These are phyloP conservation scores for Rhizopus arrhizus DNA, from an alignment of 371 early-diverging fungal genomes.

Conservation along the genomic window DNA sequence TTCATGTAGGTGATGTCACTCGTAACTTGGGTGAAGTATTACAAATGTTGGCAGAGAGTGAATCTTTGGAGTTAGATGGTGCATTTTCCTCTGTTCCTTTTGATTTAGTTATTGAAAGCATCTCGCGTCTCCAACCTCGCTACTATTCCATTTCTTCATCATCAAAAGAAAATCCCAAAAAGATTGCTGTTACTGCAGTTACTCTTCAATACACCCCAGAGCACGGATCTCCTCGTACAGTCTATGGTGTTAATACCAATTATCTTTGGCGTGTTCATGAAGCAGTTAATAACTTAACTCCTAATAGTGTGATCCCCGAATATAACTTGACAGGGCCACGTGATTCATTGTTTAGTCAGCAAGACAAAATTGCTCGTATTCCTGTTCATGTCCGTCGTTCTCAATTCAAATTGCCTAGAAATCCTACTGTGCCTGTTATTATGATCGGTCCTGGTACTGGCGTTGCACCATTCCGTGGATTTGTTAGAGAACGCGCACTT, in stretches of 20 bases:
- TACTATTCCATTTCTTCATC: constrained; percentile 97
- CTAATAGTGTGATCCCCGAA: constrained; percentile 29
- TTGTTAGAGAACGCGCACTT: constrained; percentile 84
- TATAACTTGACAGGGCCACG: constrained; percentile 60
- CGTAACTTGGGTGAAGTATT: constrained; percentile 72
- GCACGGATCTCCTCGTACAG: constrained; percentile 53
- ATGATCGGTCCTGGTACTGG: constrained; percentile 99
- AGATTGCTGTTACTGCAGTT: constrained; percentile 83
- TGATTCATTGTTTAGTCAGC: constrained; percentile 15
- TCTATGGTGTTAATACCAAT: constrained; percentile 81
- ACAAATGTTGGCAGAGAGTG: constrained; percentile 37
- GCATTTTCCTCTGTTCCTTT: constrained; percentile 60
- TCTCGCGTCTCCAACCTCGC: constrained; percentile 85
- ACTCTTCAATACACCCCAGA: constrained; percentile 79
- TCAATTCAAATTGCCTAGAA: constrained; percentile 84
- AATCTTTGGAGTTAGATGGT: constrained; percentile 29
- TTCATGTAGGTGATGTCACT: constrained; percentile 64
- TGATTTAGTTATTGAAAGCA: constrained; percentile 76
- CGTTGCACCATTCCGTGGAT: constrained; percentile 97
- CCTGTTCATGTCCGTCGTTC: constrained; percentile 89
- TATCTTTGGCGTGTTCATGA: constrained; percentile 62
- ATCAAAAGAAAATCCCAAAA: constrained; percentile 69
- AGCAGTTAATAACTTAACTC: constrained; percentile 28
- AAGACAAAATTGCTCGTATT: constrained; percentile 32
- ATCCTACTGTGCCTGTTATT: constrained; percentile 78